phyloP scores from a whole-genome alignment of 1,139 yeast genomes.

The Kodamaea anthophila region DNA sequence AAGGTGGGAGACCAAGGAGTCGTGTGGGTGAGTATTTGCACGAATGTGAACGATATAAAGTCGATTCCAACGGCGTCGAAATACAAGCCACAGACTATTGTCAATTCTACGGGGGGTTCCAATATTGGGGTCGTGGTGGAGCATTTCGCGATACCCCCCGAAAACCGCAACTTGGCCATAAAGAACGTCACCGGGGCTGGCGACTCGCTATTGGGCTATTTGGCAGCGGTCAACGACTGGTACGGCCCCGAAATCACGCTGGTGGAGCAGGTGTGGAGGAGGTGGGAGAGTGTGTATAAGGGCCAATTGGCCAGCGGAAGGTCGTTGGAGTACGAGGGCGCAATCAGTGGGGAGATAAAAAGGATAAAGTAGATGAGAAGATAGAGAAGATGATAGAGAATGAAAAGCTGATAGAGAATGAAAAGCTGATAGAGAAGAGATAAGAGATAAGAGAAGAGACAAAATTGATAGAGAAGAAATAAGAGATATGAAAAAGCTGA shows the following conservation, averaged over 20 bases:
- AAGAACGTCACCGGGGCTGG: conserved; percentile 68
- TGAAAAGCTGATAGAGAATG: background rate
- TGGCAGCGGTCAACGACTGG: conserved; percentile 24
- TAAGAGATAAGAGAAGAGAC: background rate
- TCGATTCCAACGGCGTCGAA: conserved; percentile 33
- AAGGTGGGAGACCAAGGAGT: conserved; percentile 70
- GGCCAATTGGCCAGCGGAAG: conserved; percentile 54
- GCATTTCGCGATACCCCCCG: conserved; percentile 49
- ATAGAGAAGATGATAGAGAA: background rate
- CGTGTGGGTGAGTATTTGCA: conserved; percentile 33
- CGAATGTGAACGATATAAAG: conserved; percentile 23
- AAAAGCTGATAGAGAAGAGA: background rate
- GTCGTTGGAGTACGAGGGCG: conserved; percentile 28
- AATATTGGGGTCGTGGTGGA: conserved; percentile 53
- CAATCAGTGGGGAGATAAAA: conserved; percentile 19
- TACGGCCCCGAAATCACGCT: conserved; percentile 14
- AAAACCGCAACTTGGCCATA: conserved; percentile 26
- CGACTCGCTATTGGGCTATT: conserved; percentile 59
- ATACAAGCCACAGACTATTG: conserved; percentile 20
- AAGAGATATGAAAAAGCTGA: background rate
- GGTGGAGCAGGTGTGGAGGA: conserved; percentile 27
- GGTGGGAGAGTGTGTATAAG: conserved; percentile 32
- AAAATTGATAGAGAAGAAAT: background rate
- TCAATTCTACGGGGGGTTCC: conserved; percentile 15
- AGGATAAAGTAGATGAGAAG: conserved; percentile 1